phyloP scores from a whole-genome alignment of 176 grass and related monocot species.

The Oryza officinalis region DNA sequence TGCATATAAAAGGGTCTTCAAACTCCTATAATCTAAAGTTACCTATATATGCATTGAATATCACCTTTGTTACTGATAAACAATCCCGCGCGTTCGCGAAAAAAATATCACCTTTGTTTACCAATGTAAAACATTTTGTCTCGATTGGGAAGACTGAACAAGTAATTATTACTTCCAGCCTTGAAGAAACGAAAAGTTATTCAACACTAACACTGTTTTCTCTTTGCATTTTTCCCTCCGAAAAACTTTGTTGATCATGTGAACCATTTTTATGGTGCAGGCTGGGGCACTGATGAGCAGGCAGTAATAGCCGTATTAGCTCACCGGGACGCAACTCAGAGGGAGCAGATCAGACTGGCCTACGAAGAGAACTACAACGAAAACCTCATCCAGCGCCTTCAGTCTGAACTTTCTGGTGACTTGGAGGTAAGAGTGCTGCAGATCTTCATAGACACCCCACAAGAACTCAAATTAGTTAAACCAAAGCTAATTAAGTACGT shows the following conservation, averaged over 20 bases:
- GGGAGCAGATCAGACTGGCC: slow-evolving; percentile 57
- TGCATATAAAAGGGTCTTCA: background rate
- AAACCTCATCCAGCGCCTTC: slow-evolving; percentile 58
- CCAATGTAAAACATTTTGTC: background rate
- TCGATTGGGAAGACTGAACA: background rate
- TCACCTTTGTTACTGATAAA: background rate
- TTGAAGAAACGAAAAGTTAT: background rate
- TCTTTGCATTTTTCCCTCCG: background rate
- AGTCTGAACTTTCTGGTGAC: slow-evolving; percentile 73
- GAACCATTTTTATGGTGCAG: slow-evolving; percentile 31
- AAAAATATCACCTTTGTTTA: background rate
- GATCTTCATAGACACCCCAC: background rate
- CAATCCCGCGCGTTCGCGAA: too few relatives aligned
- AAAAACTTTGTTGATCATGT: background rate
- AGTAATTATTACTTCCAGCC: background rate
- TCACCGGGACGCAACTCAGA: slow-evolving; percentile 66
- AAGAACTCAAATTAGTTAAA: background rate
- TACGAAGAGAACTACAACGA: slow-evolving; percentile 71
- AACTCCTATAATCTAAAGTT: background rate
- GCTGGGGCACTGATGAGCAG: slow-evolving; percentile 94
- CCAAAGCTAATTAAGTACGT: background rate
- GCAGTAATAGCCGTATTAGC: slow-evolving; percentile 63
- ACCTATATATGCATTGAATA: background rate
- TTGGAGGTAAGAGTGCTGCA: slow-evolving; percentile 53
- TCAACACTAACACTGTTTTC: background rate